Conservation (phyloP, 331 rosid genomes). For the Stylosanthes scabra region DNA sequence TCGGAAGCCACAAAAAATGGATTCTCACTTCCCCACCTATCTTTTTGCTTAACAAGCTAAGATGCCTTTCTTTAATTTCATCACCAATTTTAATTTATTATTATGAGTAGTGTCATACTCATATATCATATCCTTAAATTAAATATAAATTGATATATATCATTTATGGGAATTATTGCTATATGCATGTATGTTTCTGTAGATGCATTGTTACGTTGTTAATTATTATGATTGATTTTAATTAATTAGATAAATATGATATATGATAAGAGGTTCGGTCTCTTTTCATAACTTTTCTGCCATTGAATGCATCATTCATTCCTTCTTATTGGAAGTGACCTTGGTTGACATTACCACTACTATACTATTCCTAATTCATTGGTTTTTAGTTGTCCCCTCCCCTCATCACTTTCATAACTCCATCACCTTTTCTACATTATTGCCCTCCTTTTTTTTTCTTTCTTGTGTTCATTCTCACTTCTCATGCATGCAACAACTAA, state of each 20-base stretch:
- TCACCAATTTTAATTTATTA: no score
- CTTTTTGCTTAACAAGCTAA: constrained; percentile 49
- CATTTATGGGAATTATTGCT: constrained; percentile 36
- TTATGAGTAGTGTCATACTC: no score
- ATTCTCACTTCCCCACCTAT: constrained; percentile 74
- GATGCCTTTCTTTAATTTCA: no score
- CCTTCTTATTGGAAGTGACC: constrained; percentile 23
- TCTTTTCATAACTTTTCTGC: constrained; percentile 36
- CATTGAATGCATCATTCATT: constrained; percentile 22
- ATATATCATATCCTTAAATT: no score
- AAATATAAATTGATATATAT: no score
- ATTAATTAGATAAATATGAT: no score
- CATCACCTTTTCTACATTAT: constrained; percentile 19
- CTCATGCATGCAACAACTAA: neutral
- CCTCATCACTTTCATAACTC: constrained; percentile 25
- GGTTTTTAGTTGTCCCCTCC: constrained; percentile 1
- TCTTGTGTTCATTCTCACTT: neutral
- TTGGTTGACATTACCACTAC: constrained; percentile 38
- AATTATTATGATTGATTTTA: constrained; percentile 31
- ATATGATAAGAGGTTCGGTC: constrained; percentile 25
- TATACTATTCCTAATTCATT: constrained; percentile 22
- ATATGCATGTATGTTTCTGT: no score
- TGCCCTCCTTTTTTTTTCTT: constrained; percentile 10
- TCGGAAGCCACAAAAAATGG: constrained; percentile 82
- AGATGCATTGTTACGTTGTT: constrained; percentile 45